Conservation (phyloP, 176 grass and related monocot species). For the Stipa capillata region DNA sequence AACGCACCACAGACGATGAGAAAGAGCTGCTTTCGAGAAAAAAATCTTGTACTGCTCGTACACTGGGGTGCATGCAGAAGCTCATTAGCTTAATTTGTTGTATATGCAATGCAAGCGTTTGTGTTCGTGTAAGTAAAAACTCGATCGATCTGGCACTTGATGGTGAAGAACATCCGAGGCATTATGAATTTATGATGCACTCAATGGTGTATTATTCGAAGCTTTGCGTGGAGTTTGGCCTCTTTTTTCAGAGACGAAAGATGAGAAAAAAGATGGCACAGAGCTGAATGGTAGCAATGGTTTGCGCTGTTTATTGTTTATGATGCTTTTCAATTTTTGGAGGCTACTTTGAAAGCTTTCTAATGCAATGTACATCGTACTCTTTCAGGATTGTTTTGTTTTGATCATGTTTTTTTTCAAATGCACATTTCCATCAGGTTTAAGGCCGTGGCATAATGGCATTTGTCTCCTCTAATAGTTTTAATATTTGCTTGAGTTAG, state of each 20-base stretch:
- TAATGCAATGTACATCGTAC: background rate
- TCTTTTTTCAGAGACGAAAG: background rate
- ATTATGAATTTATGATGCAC: background rate
- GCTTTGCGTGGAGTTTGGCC: background rate
- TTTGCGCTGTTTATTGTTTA: background rate
- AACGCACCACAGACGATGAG: too few relatives aligned
- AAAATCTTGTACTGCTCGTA: background rate
- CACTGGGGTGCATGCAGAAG: background rate
- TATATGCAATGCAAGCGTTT: background rate
- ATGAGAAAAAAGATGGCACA: background rate
- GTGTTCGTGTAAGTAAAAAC: background rate
- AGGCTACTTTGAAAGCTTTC: too few relatives aligned
- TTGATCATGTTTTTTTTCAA: too few relatives aligned
- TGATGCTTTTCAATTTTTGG: background rate
- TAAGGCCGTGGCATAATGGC: too few relatives aligned
- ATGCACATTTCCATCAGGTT: too few relatives aligned
- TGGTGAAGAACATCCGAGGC: background rate
- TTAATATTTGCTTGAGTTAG: too few relatives aligned
- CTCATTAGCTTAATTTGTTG: background rate
- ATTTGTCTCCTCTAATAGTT: too few relatives aligned
- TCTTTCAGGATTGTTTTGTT: background rate
- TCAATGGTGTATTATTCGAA: background rate
- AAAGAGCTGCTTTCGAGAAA: background rate
- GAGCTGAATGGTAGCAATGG: background rate
- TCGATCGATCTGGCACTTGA: background rate